Percentiles rank a stretch among this genome's conserved stretches.
phyloP scores from a whole-genome alignment of 2,329 filamentous ascomycete species.

The Beauveria caledonica region DNA sequence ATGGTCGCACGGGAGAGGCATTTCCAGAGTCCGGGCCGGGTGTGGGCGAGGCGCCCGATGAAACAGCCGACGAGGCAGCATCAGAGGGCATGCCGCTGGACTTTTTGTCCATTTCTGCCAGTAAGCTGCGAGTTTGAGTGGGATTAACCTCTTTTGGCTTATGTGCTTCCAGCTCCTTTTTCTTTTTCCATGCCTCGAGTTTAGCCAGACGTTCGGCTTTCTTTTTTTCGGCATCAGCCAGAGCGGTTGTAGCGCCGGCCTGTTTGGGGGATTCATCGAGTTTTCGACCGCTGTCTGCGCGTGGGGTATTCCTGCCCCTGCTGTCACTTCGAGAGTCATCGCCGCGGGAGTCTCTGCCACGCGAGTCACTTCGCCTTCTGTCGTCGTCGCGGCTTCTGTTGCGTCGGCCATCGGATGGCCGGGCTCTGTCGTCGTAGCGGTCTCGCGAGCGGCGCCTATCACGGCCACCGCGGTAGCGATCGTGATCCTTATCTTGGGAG shows the following conservation, averaged over 20 bases:
- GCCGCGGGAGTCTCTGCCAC: slow-evolving; percentile 57
- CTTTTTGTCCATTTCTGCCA: slow-evolving; percentile 68
- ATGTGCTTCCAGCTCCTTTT: slow-evolving; percentile 67
- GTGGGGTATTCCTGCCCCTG: slow-evolving; percentile 40
- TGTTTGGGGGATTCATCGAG: neutral
- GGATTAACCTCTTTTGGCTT: slow-evolving; percentile 62
- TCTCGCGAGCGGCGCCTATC: slow-evolving; percentile 61
- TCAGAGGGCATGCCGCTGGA: slow-evolving; percentile 36
- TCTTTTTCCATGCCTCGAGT: slow-evolving; percentile 87
- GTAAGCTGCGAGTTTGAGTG: slow-evolving; percentile 56
- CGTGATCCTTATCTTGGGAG: slow-evolving; percentile 55
- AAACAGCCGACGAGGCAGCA: slow-evolving; percentile 42
- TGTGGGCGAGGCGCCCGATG: slow-evolving; percentile 43
- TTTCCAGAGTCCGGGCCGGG: slow-evolving; percentile 33
- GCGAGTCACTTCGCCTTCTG: slow-evolving; percentile 67
- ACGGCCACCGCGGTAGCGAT: slow-evolving; percentile 53
- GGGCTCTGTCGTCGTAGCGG: slow-evolving; percentile 48
- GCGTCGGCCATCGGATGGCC: slow-evolving; percentile 51
- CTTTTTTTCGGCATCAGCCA: slow-evolving; percentile 60
- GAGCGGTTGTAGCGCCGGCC: slow-evolving; percentile 40
- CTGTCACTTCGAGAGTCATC: slow-evolving; percentile 64
- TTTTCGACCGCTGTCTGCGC: neutral
- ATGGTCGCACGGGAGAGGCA: slow-evolving; percentile 47
- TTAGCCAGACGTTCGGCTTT: slow-evolving; percentile 75
- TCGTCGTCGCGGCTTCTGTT: slow-evolving; percentile 59